Percentiles rank a stretch among this genome's conserved stretches.
Evolutionary conservation across 2,329 filamentous ascomycete genomes (phyloP).

Genomic region (Fusarium staphyleae): DNA sequence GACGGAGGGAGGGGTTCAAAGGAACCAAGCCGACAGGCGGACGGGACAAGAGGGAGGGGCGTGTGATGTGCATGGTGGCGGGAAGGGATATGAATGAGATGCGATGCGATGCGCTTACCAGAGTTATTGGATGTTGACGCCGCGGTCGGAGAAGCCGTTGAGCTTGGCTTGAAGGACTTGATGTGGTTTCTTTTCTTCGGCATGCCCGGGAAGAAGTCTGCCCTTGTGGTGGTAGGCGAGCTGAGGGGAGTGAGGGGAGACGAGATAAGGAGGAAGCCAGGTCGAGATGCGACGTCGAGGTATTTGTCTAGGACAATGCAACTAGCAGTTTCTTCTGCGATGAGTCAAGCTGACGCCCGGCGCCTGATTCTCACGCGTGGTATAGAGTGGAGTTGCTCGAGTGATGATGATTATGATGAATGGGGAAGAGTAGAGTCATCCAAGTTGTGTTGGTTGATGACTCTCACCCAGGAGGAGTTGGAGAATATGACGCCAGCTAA

Average conservation of each 20-base stretch:
- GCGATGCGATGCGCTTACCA: slow-evolving; percentile 35
- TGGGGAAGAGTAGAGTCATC: slow-evolving; percentile 33
- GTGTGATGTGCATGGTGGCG: slow-evolving; percentile 18
- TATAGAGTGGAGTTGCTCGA: slow-evolving; percentile 10
- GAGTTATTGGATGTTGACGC: slow-evolving; percentile 37
- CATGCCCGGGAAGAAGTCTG: slow-evolving; percentile 53
- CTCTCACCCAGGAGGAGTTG: not conserved
- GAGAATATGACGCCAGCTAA: slow-evolving; percentile 18
- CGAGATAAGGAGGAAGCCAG: not conserved
- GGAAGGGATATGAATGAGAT: not conserved
- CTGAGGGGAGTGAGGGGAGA: slow-evolving; percentile 14
- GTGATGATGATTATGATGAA: slow-evolving; percentile 8
- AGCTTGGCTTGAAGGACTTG: slow-evolving; percentile 65
- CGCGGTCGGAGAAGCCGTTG: slow-evolving; percentile 56
- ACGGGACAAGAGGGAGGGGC: slow-evolving; percentile 23
- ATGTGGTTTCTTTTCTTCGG: slow-evolving; percentile 68
- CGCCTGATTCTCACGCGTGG: slow-evolving; percentile 10
- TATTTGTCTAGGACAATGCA: slow-evolving; percentile 25
- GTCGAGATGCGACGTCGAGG: slow-evolving; percentile 20
- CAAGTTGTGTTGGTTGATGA: not conserved
- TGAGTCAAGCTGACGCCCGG: slow-evolving; percentile 28
- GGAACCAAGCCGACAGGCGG: slow-evolving; percentile 40
- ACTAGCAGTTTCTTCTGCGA: slow-evolving; percentile 23
- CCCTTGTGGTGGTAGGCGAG: slow-evolving; percentile 17
- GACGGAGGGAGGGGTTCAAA: slow-evolving; percentile 16